Evolutionary conservation across 192 early-diverging fungal species (phyloP).

Genomic region (Coemansia sp.): DNA sequence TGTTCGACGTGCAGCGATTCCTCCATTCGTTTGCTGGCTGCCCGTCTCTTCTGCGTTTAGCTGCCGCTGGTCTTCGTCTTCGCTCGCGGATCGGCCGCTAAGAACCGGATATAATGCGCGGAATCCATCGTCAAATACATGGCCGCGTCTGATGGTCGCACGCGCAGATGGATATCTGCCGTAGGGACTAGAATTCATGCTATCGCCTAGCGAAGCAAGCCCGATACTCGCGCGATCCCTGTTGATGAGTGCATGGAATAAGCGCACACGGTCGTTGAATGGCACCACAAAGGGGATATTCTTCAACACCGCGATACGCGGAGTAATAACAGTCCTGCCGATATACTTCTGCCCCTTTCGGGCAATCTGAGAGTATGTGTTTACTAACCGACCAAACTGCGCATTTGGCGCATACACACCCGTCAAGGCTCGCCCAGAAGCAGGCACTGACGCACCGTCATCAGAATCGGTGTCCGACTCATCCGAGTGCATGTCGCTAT

Average conservation of each 20-base stretch:
- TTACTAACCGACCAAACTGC: constrained; percentile 57
- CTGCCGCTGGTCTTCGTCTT: background rate
- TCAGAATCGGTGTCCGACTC: constrained; percentile 27
- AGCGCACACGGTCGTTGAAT: constrained; percentile 81
- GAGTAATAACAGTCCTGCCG: constrained; percentile 26
- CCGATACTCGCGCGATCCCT: constrained; percentile 59
- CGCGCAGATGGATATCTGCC: constrained; percentile 22
- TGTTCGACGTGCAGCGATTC: background rate
- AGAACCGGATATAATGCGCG: constrained; percentile 63
- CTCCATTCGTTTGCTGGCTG: background rate
- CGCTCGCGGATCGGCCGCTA: constrained; percentile 16
- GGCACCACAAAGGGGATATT: constrained; percentile 91
- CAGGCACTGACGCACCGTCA: background rate
- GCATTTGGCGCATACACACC: constrained; percentile 22
- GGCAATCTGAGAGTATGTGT: constrained; percentile 44
- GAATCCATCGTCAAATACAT: constrained; percentile 91
- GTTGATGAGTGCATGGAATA: constrained; percentile 78
- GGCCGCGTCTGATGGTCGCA: constrained; percentile 67
- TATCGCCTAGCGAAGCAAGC: background rate
- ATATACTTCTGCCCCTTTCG: constrained; percentile 18
- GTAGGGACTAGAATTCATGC: background rate
- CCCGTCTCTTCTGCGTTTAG: background rate
- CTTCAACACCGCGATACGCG: constrained; percentile 62
- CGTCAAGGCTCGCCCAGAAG: constrained; percentile 9
- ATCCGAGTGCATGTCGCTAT: constrained; percentile 6